Conservation (phyloP, 1,139 yeast genomes). For the Candida sp. region DNA sequence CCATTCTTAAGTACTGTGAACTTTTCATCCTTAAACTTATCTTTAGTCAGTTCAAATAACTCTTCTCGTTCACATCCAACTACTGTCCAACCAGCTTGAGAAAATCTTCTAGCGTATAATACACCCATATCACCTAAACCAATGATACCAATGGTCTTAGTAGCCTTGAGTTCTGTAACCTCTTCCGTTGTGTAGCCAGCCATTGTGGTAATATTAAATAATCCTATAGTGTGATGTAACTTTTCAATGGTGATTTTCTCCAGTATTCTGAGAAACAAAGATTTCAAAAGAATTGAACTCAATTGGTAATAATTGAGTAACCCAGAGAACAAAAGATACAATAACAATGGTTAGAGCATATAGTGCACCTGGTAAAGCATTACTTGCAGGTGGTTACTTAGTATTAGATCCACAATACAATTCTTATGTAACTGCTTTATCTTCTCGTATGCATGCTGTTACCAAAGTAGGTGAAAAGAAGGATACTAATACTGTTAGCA, state of each 20-base stretch:
- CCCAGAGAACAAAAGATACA: no score
- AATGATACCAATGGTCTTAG: conserved; percentile 76
- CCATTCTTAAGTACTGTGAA: conserved; percentile 71
- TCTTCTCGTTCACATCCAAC: conserved; percentile 90
- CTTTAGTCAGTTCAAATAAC: conserved; percentile 43
- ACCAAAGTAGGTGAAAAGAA: conserved; percentile 20
- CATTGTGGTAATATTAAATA: neutral
- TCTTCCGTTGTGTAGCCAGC: conserved; percentile 5
- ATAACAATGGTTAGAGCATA: conserved; percentile 29
- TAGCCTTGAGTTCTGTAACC: conserved; percentile 9
- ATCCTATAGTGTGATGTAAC: no score
- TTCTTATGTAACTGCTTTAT: conserved; percentile 83
- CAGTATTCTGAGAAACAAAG: no score
- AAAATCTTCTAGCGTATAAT: conserved; percentile 74
- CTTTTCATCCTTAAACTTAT: conserved; percentile 36
- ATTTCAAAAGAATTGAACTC: neutral
- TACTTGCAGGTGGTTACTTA: conserved; percentile 91
- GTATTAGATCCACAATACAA: conserved; percentile 75
- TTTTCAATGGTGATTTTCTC: no score
- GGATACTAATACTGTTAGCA: conserved; percentile 4
- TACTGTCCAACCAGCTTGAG: conserved; percentile 86
- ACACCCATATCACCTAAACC: conserved; percentile 98
- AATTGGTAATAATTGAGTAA: neutral
- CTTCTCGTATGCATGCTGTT: conserved; percentile 86
- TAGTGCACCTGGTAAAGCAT: conserved; percentile 95